phyloP scores from a whole-genome alignment of 176 grass and related monocot species.

The Puccinellia tenuiflora region DNA sequence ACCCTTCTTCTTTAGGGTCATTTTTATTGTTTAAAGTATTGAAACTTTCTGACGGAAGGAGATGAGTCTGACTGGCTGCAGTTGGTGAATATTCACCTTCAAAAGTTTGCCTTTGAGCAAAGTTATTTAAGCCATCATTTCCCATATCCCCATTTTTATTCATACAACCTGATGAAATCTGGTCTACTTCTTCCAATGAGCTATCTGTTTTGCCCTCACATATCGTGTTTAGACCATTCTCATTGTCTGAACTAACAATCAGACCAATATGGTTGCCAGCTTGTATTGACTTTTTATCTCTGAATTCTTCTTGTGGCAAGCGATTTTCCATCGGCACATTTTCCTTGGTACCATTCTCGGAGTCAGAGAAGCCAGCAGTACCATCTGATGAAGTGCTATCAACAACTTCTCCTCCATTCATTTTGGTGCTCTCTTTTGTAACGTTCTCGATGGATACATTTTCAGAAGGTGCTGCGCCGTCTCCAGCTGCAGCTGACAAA shows the following conservation, averaged over 20 bases:
- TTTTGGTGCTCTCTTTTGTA: constrained; percentile 2
- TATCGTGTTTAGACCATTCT: background rate
- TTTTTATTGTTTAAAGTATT: constrained; percentile 10
- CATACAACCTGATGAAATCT: background rate
- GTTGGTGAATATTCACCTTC: constrained; percentile 24
- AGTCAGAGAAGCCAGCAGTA: constrained; percentile 24
- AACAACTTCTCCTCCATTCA: background rate
- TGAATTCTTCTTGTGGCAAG: constrained; percentile 16
- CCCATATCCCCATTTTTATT: background rate
- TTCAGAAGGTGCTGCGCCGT: background rate
- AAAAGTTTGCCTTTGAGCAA: constrained; percentile 7
- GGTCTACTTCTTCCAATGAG: constrained; percentile 2
- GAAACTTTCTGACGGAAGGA: constrained; percentile 5
- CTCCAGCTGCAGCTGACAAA: constrained; percentile 7
- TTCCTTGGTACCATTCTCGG: background rate
- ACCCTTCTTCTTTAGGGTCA: background rate
- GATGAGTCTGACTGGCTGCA: background rate
- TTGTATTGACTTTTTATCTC: background rate
- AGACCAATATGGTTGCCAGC: background rate
- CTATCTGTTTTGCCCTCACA: constrained; percentile 11
- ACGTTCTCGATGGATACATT: constrained; percentile 1
- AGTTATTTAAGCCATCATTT: constrained; percentile 10
- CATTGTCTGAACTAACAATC: constrained; percentile 1
- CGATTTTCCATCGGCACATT: background rate
- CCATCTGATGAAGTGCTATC: constrained; percentile 1